Evolutionary conservation across 2,329 filamentous ascomycete genomes (phyloP).

Genomic region (Cercospora zeina): DNA sequence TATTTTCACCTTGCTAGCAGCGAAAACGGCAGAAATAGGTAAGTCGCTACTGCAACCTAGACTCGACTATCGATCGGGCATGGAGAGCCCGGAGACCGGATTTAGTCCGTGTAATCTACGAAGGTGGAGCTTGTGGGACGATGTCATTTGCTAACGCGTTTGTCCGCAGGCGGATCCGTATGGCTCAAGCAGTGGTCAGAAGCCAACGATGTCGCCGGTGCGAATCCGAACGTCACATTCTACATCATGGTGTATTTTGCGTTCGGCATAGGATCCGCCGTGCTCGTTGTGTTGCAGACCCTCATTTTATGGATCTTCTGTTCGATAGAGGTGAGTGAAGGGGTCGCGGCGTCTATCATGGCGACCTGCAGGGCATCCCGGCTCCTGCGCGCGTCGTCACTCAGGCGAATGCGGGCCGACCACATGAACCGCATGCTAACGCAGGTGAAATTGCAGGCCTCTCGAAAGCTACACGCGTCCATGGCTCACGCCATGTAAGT

Average conservation of each 20-base stretch:
- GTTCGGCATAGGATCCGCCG: slow-evolving; percentile 83
- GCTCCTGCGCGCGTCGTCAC: slow-evolving; percentile 25
- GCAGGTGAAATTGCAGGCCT: slow-evolving; percentile 60
- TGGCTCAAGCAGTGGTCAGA: slow-evolving; percentile 97
- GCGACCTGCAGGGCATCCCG: slow-evolving; percentile 22
- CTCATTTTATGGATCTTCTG: slow-evolving; percentile 99
- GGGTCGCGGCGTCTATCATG: slow-evolving; percentile 10
- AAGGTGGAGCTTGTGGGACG: slow-evolving; percentile 17
- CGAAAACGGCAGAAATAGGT: slow-evolving; percentile 81
- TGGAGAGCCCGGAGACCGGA: slow-evolving; percentile 21
- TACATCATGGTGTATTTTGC: slow-evolving; percentile 96
- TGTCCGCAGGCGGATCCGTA: slow-evolving; percentile 66
- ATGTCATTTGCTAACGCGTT: slow-evolving; percentile 29
- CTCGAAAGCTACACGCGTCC: slow-evolving; percentile 89
- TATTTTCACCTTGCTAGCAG: slow-evolving; percentile 70
- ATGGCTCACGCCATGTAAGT: slow-evolving; percentile 29
- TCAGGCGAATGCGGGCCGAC: slow-evolving; percentile 30
- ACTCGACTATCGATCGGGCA: slow-evolving; percentile 7
- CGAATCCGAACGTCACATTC: slow-evolving; percentile 77
- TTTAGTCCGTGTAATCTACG: slow-evolving; percentile 25
- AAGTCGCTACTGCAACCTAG: slow-evolving; percentile 40
- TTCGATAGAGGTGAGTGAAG: slow-evolving; percentile 79
- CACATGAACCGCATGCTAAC: slow-evolving; percentile 30
- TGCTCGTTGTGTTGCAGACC: slow-evolving; percentile 85
- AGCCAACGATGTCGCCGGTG: slow-evolving; percentile 64